Base-by-base conservation (phyloP, 345 rosid species). In the Raphanus raphanistrum region DNA sequence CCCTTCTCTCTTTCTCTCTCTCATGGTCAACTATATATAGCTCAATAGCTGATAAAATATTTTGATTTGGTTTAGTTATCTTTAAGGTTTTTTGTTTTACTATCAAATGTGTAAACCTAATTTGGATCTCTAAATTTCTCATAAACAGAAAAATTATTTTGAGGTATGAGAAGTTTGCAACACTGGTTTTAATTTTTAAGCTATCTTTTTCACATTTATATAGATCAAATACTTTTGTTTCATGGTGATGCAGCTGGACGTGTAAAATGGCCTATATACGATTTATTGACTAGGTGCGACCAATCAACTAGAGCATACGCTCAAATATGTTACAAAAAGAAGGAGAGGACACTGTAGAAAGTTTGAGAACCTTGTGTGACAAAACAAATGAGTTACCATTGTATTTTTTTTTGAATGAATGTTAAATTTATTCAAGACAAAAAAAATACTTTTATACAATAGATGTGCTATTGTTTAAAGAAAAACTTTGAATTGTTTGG, bases 1-100 rank as follows among this genome's bases (percentile, higher is more conserved):
- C 92, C 16, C 50, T 43, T 43, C 50, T 11, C 15, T 12, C 55
- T n/a, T 16, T 45, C 7, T 45, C 16, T 78, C 87, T 61, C 83
- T 28, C 16, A 61, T 74, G 33, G 21, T 28, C 15, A 3, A 70
- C 15, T 29, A 68, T 75, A 21, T 21, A 21, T 21, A 21, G 21
- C 21, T 21, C 0, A 21, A n/a, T n/a, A 41, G 12, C 12, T 41
- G 3, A 35, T 48, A 31, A 61, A 61, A 7, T 25, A 31, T 62
- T n/a, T 76, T 1, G 28, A 26, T 76, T 50, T 63, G 35, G 71
- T 77, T 27, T 70, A 15, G 27, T 52, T 26, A 69, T 62, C 7
- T 52, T 52, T 15, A 52, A 52, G 58, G 1, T 52, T 52, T 52
- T 1, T 48, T 4, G 6, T 48, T 48, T 13, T 48, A 13, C 6